Evolutionary conservation across 1,284 basidiomycete genomes (phyloP).

Genomic region (Apiotrichum porosum): DNA sequence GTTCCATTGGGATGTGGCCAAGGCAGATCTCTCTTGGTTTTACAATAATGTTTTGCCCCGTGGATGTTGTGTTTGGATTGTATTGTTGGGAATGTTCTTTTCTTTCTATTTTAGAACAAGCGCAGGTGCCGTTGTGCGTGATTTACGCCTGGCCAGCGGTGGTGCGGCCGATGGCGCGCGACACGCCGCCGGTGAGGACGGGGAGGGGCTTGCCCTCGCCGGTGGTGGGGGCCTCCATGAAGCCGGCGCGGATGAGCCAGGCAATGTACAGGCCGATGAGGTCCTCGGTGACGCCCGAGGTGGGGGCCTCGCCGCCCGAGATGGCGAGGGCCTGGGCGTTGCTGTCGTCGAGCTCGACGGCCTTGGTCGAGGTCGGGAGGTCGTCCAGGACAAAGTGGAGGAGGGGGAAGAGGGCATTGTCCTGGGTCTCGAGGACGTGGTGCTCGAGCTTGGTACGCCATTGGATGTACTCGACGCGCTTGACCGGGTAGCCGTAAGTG

Average conservation of each 20-base stretch:
- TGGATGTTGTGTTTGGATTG: no score
- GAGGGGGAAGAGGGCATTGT: conserved; percentile 95
- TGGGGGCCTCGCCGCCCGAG: conserved; percentile 52
- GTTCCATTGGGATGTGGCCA: background rate
- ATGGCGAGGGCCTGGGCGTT: conserved; percentile 69
- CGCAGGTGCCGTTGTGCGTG: no score
- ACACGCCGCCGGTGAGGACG: conserved; percentile 41
- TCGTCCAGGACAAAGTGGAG: conserved; percentile 97
- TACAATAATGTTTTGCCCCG: no score
- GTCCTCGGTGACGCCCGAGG: conserved; percentile 68
- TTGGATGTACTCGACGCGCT: conserved; percentile 78
- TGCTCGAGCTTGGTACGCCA: conserved; percentile 92
- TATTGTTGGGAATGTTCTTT: no score
- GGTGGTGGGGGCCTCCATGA: conserved; percentile 64
- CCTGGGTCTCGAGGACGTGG: conserved; percentile 87
- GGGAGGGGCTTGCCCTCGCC: conserved; percentile 38
- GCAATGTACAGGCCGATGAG: conserved; percentile 87
- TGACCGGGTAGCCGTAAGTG: conserved; percentile 74
- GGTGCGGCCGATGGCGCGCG: conserved; percentile 47
- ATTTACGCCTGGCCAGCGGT: conserved; percentile 32
- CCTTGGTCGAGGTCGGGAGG: conserved; percentile 91
- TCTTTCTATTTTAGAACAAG: no score
- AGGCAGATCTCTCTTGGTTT: no score
- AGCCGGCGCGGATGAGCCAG: conserved; percentile 84
- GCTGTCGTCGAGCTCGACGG: conserved; percentile 81